Conservation (phyloP, 2,329 filamentous ascomycete genomes). For the Calonectria ilicicola region DNA sequence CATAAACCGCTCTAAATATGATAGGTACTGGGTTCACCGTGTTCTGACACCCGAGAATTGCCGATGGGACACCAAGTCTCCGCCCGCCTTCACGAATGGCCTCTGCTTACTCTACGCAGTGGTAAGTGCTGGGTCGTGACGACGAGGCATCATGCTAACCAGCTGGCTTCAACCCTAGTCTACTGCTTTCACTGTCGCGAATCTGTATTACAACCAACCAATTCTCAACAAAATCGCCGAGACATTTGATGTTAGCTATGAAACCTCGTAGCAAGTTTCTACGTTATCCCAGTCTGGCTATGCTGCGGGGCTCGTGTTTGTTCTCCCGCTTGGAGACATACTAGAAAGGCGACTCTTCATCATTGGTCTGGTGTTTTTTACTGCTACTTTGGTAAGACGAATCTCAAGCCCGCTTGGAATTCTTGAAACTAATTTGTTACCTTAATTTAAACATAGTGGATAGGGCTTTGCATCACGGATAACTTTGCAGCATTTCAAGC, state of each 20-base stretch:
- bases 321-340: slow-evolving; percentile 81
- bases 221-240: slow-evolving; percentile 80
- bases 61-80: slow-evolving; percentile 74
- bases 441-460: slow-evolving; percentile 60
- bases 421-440: background rate
- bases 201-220: slow-evolving; percentile 85
- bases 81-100: slow-evolving; percentile 74
- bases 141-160: background rate
- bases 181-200: slow-evolving; percentile 78
- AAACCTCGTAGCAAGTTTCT: slow-evolving; percentile 74
- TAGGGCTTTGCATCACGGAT: slow-evolving; percentile 77
- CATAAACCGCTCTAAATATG: slow-evolving; percentile 31
- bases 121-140: slow-evolving; percentile 51
- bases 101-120: slow-evolving; percentile 79
- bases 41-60: slow-evolving; percentile 70
- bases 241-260: slow-evolving; percentile 78
- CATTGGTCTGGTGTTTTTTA: slow-evolving; percentile 73
- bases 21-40: slow-evolving; percentile 33
- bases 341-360: slow-evolving; percentile 78
- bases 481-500: slow-evolving; percentile 74
- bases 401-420: too few species aligned
- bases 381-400: slow-evolving; percentile 71
- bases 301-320: slow-evolving; percentile 77
- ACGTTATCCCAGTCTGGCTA: slow-evolving; percentile 86
- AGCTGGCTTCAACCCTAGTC: slow-evolving; percentile 51